A percentile compares a stretch with the other conserved stretches of the same genome.
Evolutionary conservation across 1,284 basidiomycete genomes (phyloP).

Genomic region (Ustilago loliicola): DNA sequence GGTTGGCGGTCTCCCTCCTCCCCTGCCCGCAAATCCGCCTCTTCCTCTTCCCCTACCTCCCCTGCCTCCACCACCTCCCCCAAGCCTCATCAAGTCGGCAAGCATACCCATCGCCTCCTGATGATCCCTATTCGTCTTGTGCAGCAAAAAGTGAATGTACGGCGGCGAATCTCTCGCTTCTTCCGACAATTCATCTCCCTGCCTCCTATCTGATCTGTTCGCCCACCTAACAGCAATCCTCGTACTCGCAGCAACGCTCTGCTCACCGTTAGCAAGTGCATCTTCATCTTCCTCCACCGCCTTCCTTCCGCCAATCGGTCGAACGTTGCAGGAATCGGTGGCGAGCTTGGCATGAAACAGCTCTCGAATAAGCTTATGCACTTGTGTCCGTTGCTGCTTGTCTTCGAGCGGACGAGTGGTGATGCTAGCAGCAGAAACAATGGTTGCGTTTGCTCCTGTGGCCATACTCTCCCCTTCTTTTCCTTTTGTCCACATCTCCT

Average conservation of each 20-base stretch:
- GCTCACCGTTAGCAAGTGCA: constrained; percentile 29
- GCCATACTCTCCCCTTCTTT: constrained; percentile 27
- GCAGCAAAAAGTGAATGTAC: constrained; percentile 95
- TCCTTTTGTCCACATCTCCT: constrained; percentile 32
- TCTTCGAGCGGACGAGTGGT: constrained; percentile 79
- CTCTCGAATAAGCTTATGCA: constrained; percentile 85
- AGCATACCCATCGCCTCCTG: constrained; percentile 89
- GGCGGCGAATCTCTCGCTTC: constrained; percentile 74
- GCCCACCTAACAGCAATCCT: constrained; percentile 82
- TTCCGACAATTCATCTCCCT: constrained; percentile 71
- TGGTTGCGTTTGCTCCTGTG: constrained; percentile 36
- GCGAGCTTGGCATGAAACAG: constrained; percentile 86
- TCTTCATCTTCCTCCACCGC: constrained; percentile 41
- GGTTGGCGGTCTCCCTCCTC: constrained; percentile 36
- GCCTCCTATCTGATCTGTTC: constrained; percentile 63
- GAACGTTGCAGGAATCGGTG: constrained; percentile 75
- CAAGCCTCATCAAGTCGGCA: constrained; percentile 73
- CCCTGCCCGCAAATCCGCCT: constrained; percentile 30
- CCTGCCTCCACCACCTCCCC: constrained; percentile 34
- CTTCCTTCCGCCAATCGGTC: constrained; percentile 21
- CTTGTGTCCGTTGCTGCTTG: constrained; percentile 83
- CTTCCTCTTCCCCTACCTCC: constrained; percentile 39
- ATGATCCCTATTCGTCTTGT: constrained; percentile 97
- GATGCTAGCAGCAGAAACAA: constrained; percentile 40
- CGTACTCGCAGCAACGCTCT: constrained; percentile 66